A percentile compares a stretch with the other conserved stretches of the same genome.
Conservation (phyloP, 495 filamentous ascomycete species). For the Aspergillus asperescens region DNA sequence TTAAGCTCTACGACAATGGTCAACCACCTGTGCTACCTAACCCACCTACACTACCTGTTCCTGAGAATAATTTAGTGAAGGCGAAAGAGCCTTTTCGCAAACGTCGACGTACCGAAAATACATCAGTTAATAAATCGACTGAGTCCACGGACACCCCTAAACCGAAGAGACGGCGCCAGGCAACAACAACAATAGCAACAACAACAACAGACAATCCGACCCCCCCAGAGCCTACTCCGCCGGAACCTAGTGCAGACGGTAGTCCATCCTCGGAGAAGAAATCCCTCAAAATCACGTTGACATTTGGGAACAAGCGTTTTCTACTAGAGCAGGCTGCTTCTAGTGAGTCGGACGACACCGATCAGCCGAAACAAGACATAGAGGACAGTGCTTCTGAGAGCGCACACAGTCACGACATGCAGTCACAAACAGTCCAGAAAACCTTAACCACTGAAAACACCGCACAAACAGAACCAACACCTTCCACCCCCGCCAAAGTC, state of each 20-base stretch:
- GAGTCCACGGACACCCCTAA: background rate
- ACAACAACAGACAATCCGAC: background rate
- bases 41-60: background rate
- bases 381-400: constrained; percentile 4
- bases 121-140: background rate
- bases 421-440: constrained; percentile 10
- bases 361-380: constrained; percentile 15
- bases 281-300: constrained; percentile 8
- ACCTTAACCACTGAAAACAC: background rate
- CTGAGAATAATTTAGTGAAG: background rate
- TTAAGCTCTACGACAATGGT: constrained; percentile 13
- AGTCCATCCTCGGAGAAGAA: constrained; percentile 3
- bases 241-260: background rate
- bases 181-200: no score
- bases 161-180: constrained; percentile 16
- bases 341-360: background rate
- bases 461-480: background rate
- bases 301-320: background rate
- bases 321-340: background rate
- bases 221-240: background rate
- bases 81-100: constrained; percentile 14
- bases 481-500: constrained; percentile 5
- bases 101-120: constrained; percentile 13
- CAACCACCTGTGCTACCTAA: background rate
- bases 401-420: background rate